phyloP scores from a whole-genome alignment of 2,329 filamentous ascomycete species.

The Aspergillus eucalypticola region DNA sequence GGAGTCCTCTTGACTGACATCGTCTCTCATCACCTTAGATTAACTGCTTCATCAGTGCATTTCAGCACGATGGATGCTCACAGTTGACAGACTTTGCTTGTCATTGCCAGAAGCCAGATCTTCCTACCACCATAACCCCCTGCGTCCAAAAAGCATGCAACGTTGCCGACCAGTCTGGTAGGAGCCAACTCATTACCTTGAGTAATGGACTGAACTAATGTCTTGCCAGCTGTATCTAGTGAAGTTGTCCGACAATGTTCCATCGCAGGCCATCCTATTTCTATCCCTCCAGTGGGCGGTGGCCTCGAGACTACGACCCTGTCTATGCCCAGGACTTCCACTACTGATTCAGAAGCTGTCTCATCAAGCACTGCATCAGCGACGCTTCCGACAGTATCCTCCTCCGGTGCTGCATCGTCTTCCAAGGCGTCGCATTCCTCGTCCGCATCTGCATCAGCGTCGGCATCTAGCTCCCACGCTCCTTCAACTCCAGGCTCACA shows the following conservation, averaged over 20 bases:
- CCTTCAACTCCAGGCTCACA: not conserved
- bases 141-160: conserved; percentile 49
- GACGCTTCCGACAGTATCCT: conserved; percentile 10
- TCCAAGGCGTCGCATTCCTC: not conserved
- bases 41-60: conserved; percentile 47
- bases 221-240: conserved; percentile 36
- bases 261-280: conserved; percentile 38
- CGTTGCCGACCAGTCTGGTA: conserved; percentile 40
- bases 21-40: conserved; percentile 35
- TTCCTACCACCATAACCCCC: conserved; percentile 46
- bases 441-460: not conserved
- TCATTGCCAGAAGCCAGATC: conserved; percentile 50
- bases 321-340: conserved; percentile 5
- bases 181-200: conserved; percentile 7
- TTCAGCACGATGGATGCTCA: conserved; percentile 48
- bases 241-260: conserved; percentile 38
- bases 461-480: not conserved
- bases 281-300: conserved; percentile 32
- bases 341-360: conserved; percentile 5
- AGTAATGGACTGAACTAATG: not conserved
- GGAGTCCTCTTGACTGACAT: not conserved
- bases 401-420: not conserved
- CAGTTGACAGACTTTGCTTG: conserved; percentile 51
- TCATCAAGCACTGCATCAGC: conserved; percentile 4
- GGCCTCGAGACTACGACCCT: conserved; percentile 19